Evolutionary conservation across 2,329 filamentous ascomycete genomes (phyloP).

Genomic region (Hymenoscyphus fraxineus): DNA sequence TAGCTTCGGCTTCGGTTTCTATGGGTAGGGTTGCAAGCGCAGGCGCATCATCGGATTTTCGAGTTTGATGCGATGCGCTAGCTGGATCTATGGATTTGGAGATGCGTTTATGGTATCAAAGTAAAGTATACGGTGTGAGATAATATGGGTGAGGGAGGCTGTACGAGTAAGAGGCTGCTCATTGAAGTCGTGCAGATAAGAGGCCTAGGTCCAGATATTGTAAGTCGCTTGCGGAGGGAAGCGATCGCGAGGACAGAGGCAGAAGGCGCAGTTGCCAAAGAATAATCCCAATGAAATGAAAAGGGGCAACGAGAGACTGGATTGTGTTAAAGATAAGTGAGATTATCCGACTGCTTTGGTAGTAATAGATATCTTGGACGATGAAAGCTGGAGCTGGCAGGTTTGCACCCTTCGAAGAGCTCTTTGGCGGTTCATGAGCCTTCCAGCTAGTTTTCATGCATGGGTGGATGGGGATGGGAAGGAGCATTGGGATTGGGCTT

Average conservation of each 20-base stretch:
- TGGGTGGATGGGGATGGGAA: not conserved
- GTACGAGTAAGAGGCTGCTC: not conserved
- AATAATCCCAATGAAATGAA: too few relatives aligned
- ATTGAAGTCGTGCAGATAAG: not conserved
- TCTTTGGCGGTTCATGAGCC: not conserved
- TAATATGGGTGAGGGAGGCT: not conserved
- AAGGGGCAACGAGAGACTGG: not conserved
- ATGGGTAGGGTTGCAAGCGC: slow-evolving; percentile 2
- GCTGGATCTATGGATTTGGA: not conserved
- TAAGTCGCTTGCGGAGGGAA: not conserved
- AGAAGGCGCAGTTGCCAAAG: not conserved
- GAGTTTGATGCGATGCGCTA: not conserved
- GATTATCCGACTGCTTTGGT: not conserved
- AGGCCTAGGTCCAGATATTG: not conserved
- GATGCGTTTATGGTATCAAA: not conserved
- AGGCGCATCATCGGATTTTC: slow-evolving; percentile 21
- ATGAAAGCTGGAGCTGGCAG: not conserved
- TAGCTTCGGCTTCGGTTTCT: slow-evolving; percentile 13
- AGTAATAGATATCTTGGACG: too few relatives aligned
- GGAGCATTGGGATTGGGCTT: not conserved
- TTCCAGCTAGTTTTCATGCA: not conserved
- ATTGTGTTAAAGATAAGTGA: not conserved
- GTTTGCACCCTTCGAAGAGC: not conserved
- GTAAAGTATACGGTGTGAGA: not conserved
- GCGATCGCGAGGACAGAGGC: not conserved